Evolutionary conservation across 148 eudicot genomes (phyloP).

Genomic region (Spergularia marina): DNA sequence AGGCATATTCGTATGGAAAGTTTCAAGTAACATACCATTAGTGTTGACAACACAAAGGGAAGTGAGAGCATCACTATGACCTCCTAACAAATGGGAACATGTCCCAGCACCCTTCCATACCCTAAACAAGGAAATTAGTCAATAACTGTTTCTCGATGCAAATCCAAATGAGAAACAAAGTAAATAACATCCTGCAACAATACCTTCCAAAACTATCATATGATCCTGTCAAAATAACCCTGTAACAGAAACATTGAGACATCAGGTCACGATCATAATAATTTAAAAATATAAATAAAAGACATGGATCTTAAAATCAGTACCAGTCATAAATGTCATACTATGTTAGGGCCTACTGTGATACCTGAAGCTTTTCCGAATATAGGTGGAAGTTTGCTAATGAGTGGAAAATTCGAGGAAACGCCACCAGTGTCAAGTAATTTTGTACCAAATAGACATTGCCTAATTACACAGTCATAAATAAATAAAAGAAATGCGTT

Average conservation of each 20-base stretch:
- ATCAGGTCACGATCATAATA: not conserved
- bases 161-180: conserved; percentile 4
- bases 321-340: not conserved
- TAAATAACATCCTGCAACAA: not conserved
- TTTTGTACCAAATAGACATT: too few relatives aligned
- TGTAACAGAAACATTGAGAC: conserved; percentile 28
- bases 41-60: conserved; percentile 57
- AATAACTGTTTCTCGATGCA: not conserved
- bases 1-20: conserved; percentile 1
- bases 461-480: not conserved
- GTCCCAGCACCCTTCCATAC: conserved; percentile 72
- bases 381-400: not conserved
- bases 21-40: conserved; percentile 35
- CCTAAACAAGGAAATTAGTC: conserved; percentile 34
- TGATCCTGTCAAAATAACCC: conserved; percentile 85
- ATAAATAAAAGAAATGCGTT: not conserved
- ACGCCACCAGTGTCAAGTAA: not conserved
- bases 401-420: not conserved
- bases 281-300: not conserved
- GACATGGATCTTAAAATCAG: not conserved
- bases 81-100: conserved; percentile 78
- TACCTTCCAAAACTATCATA: conserved; percentile 93
- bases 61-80: conserved; percentile 71
- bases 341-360: not conserved
- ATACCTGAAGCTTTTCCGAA: not conserved